Evolutionary conservation across 768 basidiomycete genomes (phyloP).

Genomic region (Cystobasidium onofrii): DNA sequence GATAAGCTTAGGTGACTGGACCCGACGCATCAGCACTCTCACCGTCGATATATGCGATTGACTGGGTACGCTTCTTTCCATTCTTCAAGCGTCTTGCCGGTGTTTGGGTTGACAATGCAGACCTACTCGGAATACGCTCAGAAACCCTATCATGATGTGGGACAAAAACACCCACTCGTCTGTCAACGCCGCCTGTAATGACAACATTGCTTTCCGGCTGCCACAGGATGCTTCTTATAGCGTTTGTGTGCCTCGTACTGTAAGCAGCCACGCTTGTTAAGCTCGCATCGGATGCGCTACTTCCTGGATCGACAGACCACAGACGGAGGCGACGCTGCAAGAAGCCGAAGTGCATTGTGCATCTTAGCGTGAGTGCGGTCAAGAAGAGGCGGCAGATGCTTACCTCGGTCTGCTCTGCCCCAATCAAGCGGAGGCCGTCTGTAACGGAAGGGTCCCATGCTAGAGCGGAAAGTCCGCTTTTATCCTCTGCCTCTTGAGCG

Average conservation of each 20-base stretch:
- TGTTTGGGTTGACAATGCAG: background rate
- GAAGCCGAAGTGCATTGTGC: too few relatives aligned
- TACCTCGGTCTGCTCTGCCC: background rate
- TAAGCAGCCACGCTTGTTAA: background rate
- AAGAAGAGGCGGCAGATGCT: background rate
- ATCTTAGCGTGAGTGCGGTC: too few relatives aligned
- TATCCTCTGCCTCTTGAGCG: background rate
- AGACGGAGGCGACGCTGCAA: background rate
- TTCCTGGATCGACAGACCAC: background rate
- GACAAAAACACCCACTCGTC: background rate
- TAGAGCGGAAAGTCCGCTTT: background rate
- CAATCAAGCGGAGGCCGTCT: background rate
- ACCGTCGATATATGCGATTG: constrained; percentile 14
- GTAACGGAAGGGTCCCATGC: background rate
- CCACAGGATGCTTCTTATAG: background rate
- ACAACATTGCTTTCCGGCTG: background rate
- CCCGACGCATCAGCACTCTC: background rate
- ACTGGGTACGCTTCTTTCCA: background rate
- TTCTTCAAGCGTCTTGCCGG: background rate
- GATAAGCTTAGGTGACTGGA: background rate
- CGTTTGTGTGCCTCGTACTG: background rate
- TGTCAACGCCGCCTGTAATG: background rate
- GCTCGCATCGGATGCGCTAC: background rate
- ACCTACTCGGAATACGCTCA: background rate
- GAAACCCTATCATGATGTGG: background rate